Percentiles rank a stretch among this genome's conserved stretches.
These are phyloP conservation scores for Ceratobasidium sp. DNA, from an alignment of 1,284 basidiomycete genomes.

Conservation along the genomic window DNA sequence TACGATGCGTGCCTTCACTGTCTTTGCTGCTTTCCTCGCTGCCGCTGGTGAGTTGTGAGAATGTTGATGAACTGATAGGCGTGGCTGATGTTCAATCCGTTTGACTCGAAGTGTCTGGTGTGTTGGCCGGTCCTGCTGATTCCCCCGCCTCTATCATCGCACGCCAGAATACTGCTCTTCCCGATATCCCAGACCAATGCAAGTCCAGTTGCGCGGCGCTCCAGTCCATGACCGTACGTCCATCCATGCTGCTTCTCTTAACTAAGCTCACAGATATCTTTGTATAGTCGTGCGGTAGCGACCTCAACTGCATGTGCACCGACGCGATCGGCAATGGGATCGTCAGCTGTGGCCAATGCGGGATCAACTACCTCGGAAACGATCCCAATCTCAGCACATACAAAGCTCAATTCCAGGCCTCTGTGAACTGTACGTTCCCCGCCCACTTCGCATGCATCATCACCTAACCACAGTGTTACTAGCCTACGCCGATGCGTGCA, in stretches of 20 bases:
- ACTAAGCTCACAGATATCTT: not conserved
- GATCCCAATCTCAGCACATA: not conserved
- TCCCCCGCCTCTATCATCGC: slow-evolving; percentile 14
- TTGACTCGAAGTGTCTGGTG: not conserved
- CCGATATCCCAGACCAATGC: slow-evolving; percentile 17
- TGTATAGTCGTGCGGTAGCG: slow-evolving; percentile 6
- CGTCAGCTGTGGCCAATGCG: slow-evolving; percentile 19
- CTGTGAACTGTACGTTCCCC: slow-evolving; percentile 11
- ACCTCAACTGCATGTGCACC: slow-evolving; percentile 33
- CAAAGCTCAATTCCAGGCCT: slow-evolving; percentile 21
- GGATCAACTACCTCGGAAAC: slow-evolving; percentile 16
- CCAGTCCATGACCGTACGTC: slow-evolving; percentile 25
- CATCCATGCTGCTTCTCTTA: not conserved
- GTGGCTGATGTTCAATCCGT: not conserved
- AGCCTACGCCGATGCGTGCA: slow-evolving; percentile 18
- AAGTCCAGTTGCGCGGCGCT: not conserved
- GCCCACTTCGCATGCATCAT: not conserved
- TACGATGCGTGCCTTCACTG: slow-evolving; percentile 33
- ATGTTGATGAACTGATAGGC: not conserved
- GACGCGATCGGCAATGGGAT: slow-evolving; percentile 18
- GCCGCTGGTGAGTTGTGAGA: slow-evolving; percentile 20
- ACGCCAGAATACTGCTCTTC: slow-evolving; percentile 4
- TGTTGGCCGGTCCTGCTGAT: not conserved
- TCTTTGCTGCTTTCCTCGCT: slow-evolving; percentile 24
- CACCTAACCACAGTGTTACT: not conserved